A percentile compares a stretch with the other conserved stretches of the same genome.
Evolutionary conservation across 2,329 filamentous ascomycete genomes (phyloP).

Genomic region (Didymosphaeria variabile): DNA sequence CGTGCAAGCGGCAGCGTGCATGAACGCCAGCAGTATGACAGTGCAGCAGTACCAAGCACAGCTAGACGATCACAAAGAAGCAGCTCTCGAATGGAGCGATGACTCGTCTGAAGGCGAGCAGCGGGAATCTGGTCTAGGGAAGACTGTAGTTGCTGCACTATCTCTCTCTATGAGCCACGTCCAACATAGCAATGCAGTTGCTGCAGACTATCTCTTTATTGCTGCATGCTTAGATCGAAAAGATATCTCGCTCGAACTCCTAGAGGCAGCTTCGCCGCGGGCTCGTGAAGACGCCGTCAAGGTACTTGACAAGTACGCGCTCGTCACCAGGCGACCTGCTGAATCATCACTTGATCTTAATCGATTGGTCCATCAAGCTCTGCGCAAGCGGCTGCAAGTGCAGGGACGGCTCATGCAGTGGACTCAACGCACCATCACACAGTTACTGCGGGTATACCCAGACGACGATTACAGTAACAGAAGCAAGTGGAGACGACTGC

Average conservation of each 20-base stretch:
- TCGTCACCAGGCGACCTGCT: conserved; percentile 16
- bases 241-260: conserved; percentile 20
- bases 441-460: conserved; percentile 22
- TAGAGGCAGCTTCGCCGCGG: conserved; percentile 13
- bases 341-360: conserved; percentile 20
- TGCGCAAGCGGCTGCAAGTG: conserved; percentile 14
- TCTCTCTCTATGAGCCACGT: conserved; percentile 52
- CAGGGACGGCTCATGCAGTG: conserved; percentile 10
- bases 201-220: conserved; percentile 51
- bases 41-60: conserved; percentile 15
- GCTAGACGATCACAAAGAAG: conserved; percentile 28
- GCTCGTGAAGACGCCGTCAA: conserved; percentile 21
- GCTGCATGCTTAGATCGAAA: conserved; percentile 47
- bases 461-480: conserved; percentile 19
- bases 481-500: conserved; percentile 24
- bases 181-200: conserved; percentile 30
- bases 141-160: conserved; percentile 50
- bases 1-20: conserved; percentile 14
- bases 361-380: conserved; percentile 22
- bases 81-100: conserved; percentile 38
- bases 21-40: not conserved
- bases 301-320: conserved; percentile 18
- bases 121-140: conserved; percentile 33
- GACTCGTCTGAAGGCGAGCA: conserved; percentile 30
- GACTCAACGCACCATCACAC: conserved; percentile 17